Conservation (phyloP, 108 stramenopile species). For the Pseudonitzschia pungens region DNA sequence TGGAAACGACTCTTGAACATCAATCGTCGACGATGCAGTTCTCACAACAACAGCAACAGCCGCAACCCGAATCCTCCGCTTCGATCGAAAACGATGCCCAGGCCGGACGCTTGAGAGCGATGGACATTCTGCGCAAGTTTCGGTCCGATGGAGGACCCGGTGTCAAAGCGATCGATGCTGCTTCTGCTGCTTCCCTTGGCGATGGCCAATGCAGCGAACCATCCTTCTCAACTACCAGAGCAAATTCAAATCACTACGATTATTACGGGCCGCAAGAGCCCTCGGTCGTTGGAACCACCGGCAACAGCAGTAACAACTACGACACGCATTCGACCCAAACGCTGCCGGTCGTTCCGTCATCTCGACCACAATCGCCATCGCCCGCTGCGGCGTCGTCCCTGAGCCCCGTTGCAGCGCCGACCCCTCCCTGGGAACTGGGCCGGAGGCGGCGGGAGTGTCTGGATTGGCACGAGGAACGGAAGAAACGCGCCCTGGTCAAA, state of each 20-base stretch:
- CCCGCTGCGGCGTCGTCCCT: not conserved
- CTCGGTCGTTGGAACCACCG: not conserved
- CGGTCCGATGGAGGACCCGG: not conserved
- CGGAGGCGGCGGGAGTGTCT: slow-evolving; percentile 32
- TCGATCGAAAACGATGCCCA: slow-evolving; percentile 14
- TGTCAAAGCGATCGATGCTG: not conserved
- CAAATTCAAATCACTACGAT: not conserved
- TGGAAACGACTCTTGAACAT: not conserved
- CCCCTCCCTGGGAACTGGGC: slow-evolving; percentile 17
- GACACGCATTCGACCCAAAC: too few relatives aligned
- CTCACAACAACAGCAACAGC: not conserved
- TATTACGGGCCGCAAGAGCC: not conserved
- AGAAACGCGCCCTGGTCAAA: slow-evolving; percentile 46
- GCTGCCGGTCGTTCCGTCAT: not conserved
- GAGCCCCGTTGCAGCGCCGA: not conserved
- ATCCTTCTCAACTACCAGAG: too few relatives aligned
- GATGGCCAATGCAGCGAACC: too few relatives aligned
- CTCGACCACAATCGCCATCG: not conserved
- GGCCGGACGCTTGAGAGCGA: slow-evolving; percentile 14
- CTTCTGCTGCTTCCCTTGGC: too few relatives aligned
- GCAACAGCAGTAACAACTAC: not conserved
- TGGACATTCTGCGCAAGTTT: slow-evolving; percentile 31
- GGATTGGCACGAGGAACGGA: slow-evolving; percentile 42
- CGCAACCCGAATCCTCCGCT: not conserved
- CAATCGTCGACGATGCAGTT: not conserved